Evolutionary conservation across 352 stramenopile species (phyloP).

Genomic region (Pythium biforme): DNA sequence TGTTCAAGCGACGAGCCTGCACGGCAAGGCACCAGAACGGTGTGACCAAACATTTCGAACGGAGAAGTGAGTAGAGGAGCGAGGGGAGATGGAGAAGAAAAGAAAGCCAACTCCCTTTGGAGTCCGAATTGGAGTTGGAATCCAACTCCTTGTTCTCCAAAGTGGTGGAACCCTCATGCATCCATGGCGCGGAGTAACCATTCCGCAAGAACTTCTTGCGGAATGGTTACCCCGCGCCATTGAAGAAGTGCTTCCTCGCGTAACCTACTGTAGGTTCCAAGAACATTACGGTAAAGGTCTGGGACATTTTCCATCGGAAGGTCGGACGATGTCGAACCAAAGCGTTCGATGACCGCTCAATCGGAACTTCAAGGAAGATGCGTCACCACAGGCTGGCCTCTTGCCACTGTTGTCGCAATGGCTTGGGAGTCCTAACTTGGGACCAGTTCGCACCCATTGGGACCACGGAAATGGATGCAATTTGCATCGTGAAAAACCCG

Average conservation of each 20-base stretch:
- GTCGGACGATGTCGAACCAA: not conserved
- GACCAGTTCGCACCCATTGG: slow-evolving; percentile 1
- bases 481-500: not conserved
- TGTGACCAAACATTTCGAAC: not conserved
- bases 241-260: too few species aligned
- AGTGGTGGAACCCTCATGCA: too few species aligned
- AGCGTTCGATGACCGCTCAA: not conserved
- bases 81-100: not conserved
- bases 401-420: not conserved
- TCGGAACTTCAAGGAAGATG: not conserved
- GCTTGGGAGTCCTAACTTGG: slow-evolving; percentile 2
- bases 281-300: not conserved
- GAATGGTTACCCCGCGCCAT: too few species aligned
- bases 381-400: not conserved
- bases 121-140: too few species aligned
- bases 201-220: too few species aligned
- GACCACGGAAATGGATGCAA: not conserved
- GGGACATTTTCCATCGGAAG: not conserved
- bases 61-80: not conserved
- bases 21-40: not conserved
- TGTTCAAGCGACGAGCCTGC: not conserved
- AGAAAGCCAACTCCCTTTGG: not conserved
- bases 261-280: too few species aligned
- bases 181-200: too few species aligned
- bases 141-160: too few species aligned